Percentiles rank a stretch among this genome's conserved stretches.
phyloP scores from a whole-genome alignment of 441 rosid genomes.

The Manihot esculenta region DNA sequence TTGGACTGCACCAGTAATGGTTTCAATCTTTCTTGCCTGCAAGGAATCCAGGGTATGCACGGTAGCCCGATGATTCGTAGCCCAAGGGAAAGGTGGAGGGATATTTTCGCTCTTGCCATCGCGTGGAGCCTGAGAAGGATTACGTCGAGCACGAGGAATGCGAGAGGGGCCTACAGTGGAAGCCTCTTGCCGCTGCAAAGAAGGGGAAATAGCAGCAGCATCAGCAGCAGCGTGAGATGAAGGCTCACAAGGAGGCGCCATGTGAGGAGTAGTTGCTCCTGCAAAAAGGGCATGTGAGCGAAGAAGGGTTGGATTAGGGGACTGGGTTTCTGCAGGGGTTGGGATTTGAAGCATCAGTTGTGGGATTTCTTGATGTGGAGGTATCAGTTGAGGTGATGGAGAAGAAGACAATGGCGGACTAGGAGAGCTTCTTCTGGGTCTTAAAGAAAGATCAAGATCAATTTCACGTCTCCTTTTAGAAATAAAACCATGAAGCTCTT shows the following conservation, averaged over 20 bases:
- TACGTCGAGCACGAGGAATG: constrained; percentile 30
- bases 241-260: not conserved
- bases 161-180: not conserved
- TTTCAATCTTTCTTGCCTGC: constrained; percentile 23
- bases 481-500: too few species aligned
- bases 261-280: not conserved
- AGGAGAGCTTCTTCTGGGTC: not conserved
- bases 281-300: not conserved
- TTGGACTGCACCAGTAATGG: constrained; percentile 45
- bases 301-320: not conserved
- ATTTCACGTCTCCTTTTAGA: not conserved
- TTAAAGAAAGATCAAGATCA: constrained; percentile 23
- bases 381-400: not conserved
- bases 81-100: constrained; percentile 63
- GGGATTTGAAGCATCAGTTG: not conserved
- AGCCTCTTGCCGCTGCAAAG: not conserved
- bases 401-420: not conserved
- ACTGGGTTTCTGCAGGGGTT: not conserved
- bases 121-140: constrained; percentile 25
- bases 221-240: not conserved
- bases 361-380: not conserved
- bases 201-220: not conserved
- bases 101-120: constrained; percentile 35
- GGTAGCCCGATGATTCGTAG: constrained; percentile 45
- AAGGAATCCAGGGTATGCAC: constrained; percentile 38